Evolutionary conservation across 306 rosid genomes (phyloP).

Genomic region (Styphnolobium japonicum): DNA sequence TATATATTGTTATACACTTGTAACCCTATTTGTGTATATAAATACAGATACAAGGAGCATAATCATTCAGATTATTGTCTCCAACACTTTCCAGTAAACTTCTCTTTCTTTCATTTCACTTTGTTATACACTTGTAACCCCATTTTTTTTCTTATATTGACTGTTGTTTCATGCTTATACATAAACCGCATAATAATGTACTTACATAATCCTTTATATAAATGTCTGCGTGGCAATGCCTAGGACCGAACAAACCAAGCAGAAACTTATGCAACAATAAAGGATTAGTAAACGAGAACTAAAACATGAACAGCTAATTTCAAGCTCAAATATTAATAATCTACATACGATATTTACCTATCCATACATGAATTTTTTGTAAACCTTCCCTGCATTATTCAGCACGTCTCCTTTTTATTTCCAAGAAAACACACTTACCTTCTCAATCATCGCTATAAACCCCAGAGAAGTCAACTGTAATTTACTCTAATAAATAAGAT

Average conservation of each 20-base stretch:
- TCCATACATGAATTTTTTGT: neutral
- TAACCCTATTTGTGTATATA: no score
- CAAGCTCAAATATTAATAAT: neutral
- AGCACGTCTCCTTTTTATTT: neutral
- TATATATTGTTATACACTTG: no score
- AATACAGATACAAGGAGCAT: no score
- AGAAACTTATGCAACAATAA: neutral
- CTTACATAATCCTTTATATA: neutral
- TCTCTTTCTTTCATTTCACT: no score
- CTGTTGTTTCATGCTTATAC: no score
- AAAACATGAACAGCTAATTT: neutral
- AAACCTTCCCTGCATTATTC: neutral
- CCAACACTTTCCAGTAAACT: no score
- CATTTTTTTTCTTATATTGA: no score
- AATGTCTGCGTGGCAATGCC: neutral
- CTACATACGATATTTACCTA: neutral
- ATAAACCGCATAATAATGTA: no score
- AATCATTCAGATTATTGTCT: no score
- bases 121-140: no score
- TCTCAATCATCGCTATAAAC: neutral
- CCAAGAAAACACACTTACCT: neutral
- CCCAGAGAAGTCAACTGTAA: neutral
- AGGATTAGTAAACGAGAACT: neutral
- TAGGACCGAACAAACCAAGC: neutral
- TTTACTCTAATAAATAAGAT: conserved; percentile 4